Conservation (phyloP, 2,329 filamentous ascomycete species). For the Sporothrix luriei region DNA sequence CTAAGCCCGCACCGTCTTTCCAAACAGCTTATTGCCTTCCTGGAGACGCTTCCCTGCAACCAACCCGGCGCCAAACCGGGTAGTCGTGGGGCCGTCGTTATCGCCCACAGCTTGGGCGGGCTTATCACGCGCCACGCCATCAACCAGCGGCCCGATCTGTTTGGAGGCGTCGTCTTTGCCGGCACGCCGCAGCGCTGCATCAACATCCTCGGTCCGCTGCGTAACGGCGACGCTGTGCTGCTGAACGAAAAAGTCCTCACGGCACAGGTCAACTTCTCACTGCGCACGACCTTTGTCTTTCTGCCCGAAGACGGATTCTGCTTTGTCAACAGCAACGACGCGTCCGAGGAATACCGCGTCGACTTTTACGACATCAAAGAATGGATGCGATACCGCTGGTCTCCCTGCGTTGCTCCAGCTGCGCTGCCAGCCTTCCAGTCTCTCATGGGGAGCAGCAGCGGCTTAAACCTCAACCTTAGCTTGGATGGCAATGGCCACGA, state of each 20-base stretch:
- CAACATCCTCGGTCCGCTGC: slow-evolving; percentile 85
- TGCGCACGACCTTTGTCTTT: slow-evolving; percentile 82
- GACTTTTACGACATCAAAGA: slow-evolving; percentile 80
- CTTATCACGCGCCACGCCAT: slow-evolving; percentile 86
- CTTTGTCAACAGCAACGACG: slow-evolving; percentile 75
- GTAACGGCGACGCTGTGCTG: slow-evolving; percentile 90
- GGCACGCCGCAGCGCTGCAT: slow-evolving; percentile 84
- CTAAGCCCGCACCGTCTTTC: slow-evolving; percentile 79
- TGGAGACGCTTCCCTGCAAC: slow-evolving; percentile 76
- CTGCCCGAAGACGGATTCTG: slow-evolving; percentile 85
- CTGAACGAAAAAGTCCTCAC: slow-evolving; percentile 88
- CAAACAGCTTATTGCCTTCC: slow-evolving; percentile 68
- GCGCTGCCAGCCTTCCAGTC: slow-evolving; percentile 59
- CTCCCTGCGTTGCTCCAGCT: slow-evolving; percentile 70
- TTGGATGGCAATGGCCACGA: not conserved
- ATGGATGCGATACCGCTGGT: slow-evolving; percentile 78
- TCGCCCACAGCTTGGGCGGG: slow-evolving; percentile 86
- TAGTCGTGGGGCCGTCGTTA: slow-evolving; percentile 69
- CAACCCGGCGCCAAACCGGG: slow-evolving; percentile 47
- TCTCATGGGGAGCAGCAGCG: not conserved
- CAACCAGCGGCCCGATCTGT: slow-evolving; percentile 81
- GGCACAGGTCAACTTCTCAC: slow-evolving; percentile 88
- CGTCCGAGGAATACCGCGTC: slow-evolving; percentile 76
- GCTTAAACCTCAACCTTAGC: not conserved
- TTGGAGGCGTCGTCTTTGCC: slow-evolving; percentile 82